Conservation (phyloP, 257 asterid genomes). For the Cynanchum wilfordii region DNA sequence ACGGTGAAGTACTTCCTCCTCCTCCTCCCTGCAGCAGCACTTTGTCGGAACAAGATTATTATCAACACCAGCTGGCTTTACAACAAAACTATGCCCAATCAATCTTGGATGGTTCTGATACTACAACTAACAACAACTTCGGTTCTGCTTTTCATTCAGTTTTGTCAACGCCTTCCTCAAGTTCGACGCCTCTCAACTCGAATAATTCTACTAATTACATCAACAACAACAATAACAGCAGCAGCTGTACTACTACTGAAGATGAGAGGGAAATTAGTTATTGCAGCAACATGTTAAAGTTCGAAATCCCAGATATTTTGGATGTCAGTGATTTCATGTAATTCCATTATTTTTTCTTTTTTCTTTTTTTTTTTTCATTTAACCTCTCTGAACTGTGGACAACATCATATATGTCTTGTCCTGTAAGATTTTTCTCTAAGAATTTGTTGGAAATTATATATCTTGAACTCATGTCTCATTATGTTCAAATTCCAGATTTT, state of each 20-base stretch:
- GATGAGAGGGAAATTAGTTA: slow-evolving; percentile 54
- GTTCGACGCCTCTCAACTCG: slow-evolving; percentile 48
- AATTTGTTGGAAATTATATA: slow-evolving; percentile 13
- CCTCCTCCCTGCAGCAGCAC: not conserved
- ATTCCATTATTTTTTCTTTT: too few relatives aligned
- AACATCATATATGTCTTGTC: slow-evolving; percentile 18
- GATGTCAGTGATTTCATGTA: slow-evolving; percentile 57
- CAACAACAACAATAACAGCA: slow-evolving; percentile 11
- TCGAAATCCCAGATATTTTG: slow-evolving; percentile 46
- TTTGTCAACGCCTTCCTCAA: slow-evolving; percentile 68
- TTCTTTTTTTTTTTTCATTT: not conserved
- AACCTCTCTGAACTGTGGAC: slow-evolving; percentile 11
- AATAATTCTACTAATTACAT: slow-evolving; percentile 26
- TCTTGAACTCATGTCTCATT: not conserved
- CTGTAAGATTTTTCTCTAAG: slow-evolving; percentile 22
- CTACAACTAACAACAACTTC: slow-evolving; percentile 40
- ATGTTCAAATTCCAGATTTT: not conserved
- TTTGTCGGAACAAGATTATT: slow-evolving; percentile 27
- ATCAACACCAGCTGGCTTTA: slow-evolving; percentile 1
- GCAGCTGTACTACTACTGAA: slow-evolving; percentile 30
- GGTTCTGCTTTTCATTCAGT: slow-evolving; percentile 44
- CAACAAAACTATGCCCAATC: slow-evolving; percentile 37
- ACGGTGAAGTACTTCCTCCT: slow-evolving; percentile 15
- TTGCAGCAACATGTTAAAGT: slow-evolving; percentile 58
- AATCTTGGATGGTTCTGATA: slow-evolving; percentile 39